Conservation (phyloP, 768 basidiomycete genomes). For the Phylloporus sp. region DNA sequence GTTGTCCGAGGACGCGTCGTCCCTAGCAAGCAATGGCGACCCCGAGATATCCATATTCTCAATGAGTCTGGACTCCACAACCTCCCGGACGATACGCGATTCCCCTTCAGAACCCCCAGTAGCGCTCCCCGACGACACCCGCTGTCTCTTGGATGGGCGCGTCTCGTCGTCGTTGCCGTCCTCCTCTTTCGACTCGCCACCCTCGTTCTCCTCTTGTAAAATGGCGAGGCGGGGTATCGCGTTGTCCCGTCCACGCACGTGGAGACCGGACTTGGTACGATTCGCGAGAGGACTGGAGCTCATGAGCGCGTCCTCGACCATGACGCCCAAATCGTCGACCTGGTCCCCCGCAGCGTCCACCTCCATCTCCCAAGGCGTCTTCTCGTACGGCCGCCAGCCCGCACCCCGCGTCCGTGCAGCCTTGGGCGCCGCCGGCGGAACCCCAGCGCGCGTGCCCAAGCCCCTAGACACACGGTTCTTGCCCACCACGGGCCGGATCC, state of each 20-base stretch:
- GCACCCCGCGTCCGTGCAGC: conserved; percentile 21
- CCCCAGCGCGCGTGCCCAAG: conserved; percentile 15
- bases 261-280: conserved; percentile 11
- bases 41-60: conserved; percentile 27
- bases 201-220: conserved; percentile 28
- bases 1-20: background rate
- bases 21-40: conserved; percentile 17
- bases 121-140: conserved; percentile 1
- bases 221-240: conserved; percentile 16
- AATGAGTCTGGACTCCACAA: conserved; percentile 17
- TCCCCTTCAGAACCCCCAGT: background rate
- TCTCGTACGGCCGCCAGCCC: conserved; percentile 16
- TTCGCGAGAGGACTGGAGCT: conserved; percentile 27
- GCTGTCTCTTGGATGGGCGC: conserved; percentile 22
- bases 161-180: conserved; percentile 2
- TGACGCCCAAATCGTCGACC: conserved; percentile 3
- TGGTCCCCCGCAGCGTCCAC: conserved; percentile 8
- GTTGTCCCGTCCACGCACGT: conserved; percentile 7
- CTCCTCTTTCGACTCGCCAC: conserved; percentile 8
- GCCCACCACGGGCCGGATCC: conserved; percentile 37
- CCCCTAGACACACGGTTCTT: conserved; percentile 26
- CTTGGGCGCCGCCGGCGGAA: conserved; percentile 29
- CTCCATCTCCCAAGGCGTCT: conserved; percentile 25
- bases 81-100: background rate
- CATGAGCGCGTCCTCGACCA: conserved; percentile 14